Evolutionary conservation across 495 filamentous ascomycete genomes (phyloP).

Genomic region (Amniculicola lignicola): DNA sequence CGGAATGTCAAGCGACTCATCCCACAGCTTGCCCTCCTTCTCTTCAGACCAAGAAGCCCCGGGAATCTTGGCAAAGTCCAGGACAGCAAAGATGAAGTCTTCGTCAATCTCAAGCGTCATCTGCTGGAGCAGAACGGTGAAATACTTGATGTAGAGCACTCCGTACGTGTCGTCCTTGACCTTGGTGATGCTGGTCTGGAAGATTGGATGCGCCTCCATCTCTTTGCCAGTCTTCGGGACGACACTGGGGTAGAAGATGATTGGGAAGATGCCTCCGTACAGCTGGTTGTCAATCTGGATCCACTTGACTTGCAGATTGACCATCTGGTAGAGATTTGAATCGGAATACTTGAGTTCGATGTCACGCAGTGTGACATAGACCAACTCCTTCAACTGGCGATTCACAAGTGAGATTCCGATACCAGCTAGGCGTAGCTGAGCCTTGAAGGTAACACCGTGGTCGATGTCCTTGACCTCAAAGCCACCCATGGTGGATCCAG

Average conservation of each 20-base stretch:
- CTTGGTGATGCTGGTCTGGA: slow-evolving; percentile 84
- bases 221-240: slow-evolving; percentile 97
- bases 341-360: slow-evolving; percentile 88
- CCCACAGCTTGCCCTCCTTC: slow-evolving; percentile 79
- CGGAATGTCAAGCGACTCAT: slow-evolving; percentile 84
- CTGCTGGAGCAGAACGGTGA: slow-evolving; percentile 87
- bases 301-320: slow-evolving; percentile 91
- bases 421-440: slow-evolving; percentile 80
- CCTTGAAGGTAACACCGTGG: slow-evolving; percentile 81
- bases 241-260: slow-evolving; percentile 96
- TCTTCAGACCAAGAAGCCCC: slow-evolving; percentile 88
- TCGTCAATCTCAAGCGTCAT: slow-evolving; percentile 98
- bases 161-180: slow-evolving; percentile 99
- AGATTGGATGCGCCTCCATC: slow-evolving; percentile 91
- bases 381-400: slow-evolving; percentile 81
- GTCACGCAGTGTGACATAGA: slow-evolving; percentile 91
- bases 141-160: slow-evolving; percentile 97
- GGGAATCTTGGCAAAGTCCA: slow-evolving; percentile 93
- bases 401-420: slow-evolving; percentile 94
- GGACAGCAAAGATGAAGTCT: slow-evolving; percentile 91
- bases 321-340: slow-evolving; percentile 85
- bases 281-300: slow-evolving; percentile 99
- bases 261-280: slow-evolving; percentile 96
- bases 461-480: slow-evolving; percentile 94
- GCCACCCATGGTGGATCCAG: slow-evolving; percentile 60